phyloP scores from a whole-genome alignment of 495 filamentous ascomycete genomes.

The Tuber umbilicatum region DNA sequence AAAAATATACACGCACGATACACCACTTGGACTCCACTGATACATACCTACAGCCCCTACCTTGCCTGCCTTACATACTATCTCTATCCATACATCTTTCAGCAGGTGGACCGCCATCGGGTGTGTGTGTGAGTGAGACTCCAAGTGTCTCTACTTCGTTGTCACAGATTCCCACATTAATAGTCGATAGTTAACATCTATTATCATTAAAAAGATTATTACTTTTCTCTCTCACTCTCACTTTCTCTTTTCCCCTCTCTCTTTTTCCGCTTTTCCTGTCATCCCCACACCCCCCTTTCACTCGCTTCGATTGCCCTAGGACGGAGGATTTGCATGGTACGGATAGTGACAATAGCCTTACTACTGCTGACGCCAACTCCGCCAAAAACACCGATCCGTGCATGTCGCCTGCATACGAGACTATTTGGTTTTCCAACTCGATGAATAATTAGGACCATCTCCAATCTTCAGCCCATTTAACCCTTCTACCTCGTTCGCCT shows the following conservation, averaged over 20 bases:
- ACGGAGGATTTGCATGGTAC: conserved; percentile 31
- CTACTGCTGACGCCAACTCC: conserved; percentile 20
- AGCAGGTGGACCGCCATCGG: not conserved
- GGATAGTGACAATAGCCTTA: conserved; percentile 31
- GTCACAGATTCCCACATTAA: conserved; percentile 2
- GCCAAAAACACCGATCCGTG: conserved; percentile 26
- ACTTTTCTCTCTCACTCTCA: not conserved
- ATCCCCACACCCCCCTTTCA: conserved; percentile 28
- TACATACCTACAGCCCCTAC: not conserved
- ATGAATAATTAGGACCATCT: conserved; percentile 36
- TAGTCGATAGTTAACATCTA: conserved; percentile 2
- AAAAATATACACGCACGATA: not conserved
- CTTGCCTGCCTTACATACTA: not conserved
- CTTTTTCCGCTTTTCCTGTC: conserved; percentile 27
- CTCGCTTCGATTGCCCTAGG: conserved; percentile 17
- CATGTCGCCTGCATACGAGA: conserved; percentile 37
- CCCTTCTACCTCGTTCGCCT: conserved; percentile 12
- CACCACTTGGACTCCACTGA: not conserved
- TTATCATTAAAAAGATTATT: not conserved
- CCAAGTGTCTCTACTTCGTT: not conserved
- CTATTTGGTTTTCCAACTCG: conserved; percentile 31
- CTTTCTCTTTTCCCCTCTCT: conserved; percentile 15
- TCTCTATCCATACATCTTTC: not conserved
- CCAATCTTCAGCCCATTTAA: conserved; percentile 25
- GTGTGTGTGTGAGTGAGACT: not conserved